Conservation (phyloP, 768 basidiomycete genomes). For the Lactifluus pinguis region DNA sequence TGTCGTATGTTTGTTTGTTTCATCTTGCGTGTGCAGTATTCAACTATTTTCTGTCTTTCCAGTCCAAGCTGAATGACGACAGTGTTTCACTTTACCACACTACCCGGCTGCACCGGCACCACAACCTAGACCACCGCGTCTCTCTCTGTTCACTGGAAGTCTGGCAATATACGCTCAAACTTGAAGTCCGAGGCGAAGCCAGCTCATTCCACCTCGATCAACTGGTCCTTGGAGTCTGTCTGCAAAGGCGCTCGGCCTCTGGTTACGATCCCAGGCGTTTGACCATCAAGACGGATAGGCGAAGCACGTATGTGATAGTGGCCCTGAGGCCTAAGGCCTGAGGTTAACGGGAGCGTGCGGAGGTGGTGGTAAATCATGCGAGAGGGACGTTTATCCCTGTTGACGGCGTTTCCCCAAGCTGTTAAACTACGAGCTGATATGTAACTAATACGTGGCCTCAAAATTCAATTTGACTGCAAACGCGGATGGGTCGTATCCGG, state of each 20-base stretch:
- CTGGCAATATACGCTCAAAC: constrained; percentile 11
- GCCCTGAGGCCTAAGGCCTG: too few species aligned
- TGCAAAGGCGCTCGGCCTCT: constrained; percentile 28
- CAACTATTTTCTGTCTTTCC: not conserved
- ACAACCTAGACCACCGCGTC: constrained; percentile 1
- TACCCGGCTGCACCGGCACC: not conserved
- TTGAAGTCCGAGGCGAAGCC: not conserved
- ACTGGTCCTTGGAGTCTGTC: constrained; percentile 22
- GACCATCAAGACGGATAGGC: not conserved
- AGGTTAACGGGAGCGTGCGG: too few species aligned
- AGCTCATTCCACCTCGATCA: not conserved
- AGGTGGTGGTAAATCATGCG: too few species aligned
- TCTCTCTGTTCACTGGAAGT: not conserved
- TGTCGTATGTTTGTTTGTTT: not conserved
- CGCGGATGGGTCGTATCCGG: too few species aligned
- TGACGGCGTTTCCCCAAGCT: too few species aligned
- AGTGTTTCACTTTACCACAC: too few species aligned
- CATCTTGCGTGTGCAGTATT: not conserved
- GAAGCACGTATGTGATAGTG: too few species aligned
- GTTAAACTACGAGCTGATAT: too few species aligned
- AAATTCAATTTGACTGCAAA: too few species aligned
- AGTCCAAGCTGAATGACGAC: not conserved
- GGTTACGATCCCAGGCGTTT: constrained; percentile 24
- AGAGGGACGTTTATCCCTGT: too few species aligned
- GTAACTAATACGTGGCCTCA: too few species aligned